phyloP scores from a whole-genome alignment of 495 filamentous ascomycete genomes.

The Hypomontagnella submonticulosa region DNA sequence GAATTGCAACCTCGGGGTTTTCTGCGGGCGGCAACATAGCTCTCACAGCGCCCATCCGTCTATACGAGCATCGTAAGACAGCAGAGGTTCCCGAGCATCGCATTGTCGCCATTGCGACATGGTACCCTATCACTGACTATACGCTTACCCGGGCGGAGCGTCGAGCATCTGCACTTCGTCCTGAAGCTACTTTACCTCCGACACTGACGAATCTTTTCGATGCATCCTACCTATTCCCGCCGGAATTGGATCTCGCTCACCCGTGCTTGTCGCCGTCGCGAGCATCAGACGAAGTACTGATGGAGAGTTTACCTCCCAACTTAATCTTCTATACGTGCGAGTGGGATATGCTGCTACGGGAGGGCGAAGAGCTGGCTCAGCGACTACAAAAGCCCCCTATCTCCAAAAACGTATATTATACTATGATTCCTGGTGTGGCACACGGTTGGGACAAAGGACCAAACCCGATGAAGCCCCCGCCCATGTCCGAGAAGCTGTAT shows the following conservation, averaged over 20 bases:
- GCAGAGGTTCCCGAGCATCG: slow-evolving; percentile 44
- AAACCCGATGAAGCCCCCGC: slow-evolving; percentile 72
- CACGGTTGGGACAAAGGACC: slow-evolving; percentile 93
- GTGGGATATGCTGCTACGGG: slow-evolving; percentile 88
- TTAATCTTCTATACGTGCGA: slow-evolving; percentile 80
- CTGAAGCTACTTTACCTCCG: slow-evolving; percentile 76
- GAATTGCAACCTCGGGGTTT: slow-evolving; percentile 82
- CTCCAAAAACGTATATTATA: slow-evolving; percentile 73
- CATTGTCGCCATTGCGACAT: slow-evolving; percentile 66
- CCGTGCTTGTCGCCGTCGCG: slow-evolving; percentile 54
- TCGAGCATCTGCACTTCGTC: slow-evolving; percentile 68
- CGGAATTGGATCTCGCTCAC: slow-evolving; percentile 47
- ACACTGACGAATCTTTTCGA: slow-evolving; percentile 89
- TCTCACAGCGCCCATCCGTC: slow-evolving; percentile 79
- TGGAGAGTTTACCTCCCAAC: slow-evolving; percentile 60
- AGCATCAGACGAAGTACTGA: slow-evolving; percentile 53
- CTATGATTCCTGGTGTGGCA: slow-evolving; percentile 74
- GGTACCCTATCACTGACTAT: slow-evolving; percentile 89
- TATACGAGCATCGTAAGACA: slow-evolving; percentile 54
- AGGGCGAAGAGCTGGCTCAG: slow-evolving; percentile 75
- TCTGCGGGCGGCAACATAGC: slow-evolving; percentile 88
- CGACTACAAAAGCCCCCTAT: slow-evolving; percentile 65
- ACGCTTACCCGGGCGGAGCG: slow-evolving; percentile 77
- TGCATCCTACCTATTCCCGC: slow-evolving; percentile 76
- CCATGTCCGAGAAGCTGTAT: slow-evolving; percentile 53